These are phyloP conservation scores for Aspergillus ellipticus DNA, from an alignment of 495 filamentous ascomycete genomes.

Conservation along the genomic window DNA sequence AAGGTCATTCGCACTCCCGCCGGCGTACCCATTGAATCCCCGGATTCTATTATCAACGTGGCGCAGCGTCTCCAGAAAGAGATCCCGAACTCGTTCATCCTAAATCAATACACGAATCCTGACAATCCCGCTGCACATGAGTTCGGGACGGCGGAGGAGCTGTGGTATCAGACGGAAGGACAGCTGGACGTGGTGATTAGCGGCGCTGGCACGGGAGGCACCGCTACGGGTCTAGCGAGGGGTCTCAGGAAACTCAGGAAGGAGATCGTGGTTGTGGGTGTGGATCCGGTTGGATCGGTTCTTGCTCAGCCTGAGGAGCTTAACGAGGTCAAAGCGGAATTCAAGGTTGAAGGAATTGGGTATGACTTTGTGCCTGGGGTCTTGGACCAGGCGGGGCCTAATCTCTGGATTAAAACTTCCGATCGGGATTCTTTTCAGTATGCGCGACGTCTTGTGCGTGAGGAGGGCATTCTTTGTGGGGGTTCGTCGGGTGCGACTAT, in stretches of 20 bases:
- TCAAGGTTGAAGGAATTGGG: not conserved
- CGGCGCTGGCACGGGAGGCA: slow-evolving; percentile 83
- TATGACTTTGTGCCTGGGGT: not conserved
- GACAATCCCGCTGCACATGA: slow-evolving; percentile 86
- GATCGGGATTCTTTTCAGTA: too few relatives aligned
- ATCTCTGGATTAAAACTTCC: too few relatives aligned
- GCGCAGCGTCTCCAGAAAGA: slow-evolving; percentile 69
- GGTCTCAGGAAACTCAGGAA: slow-evolving; percentile 70
- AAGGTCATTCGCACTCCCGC: too few relatives aligned
- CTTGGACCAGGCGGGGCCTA: not conserved
- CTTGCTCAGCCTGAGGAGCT: not conserved
- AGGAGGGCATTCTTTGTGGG: not conserved
- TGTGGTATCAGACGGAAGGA: slow-evolving; percentile 77
- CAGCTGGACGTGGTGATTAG: slow-evolving; percentile 72
- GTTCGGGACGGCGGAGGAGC: slow-evolving; percentile 81
- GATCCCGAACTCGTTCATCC: slow-evolving; percentile 80
- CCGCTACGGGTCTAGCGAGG: slow-evolving; percentile 75
- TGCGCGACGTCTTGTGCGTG: not conserved
- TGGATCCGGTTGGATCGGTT: not conserved
- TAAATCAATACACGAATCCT: slow-evolving; percentile 81
- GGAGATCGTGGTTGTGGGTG: not conserved
- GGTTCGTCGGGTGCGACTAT: not conserved
- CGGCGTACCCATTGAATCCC: too few relatives aligned
- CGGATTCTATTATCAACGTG: slow-evolving; percentile 69
- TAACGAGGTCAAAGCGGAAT: not conserved